These are phyloP conservation scores for Cyberlindnera japonica DNA, from an alignment of 805 yeast species.

Conservation along the genomic window DNA sequence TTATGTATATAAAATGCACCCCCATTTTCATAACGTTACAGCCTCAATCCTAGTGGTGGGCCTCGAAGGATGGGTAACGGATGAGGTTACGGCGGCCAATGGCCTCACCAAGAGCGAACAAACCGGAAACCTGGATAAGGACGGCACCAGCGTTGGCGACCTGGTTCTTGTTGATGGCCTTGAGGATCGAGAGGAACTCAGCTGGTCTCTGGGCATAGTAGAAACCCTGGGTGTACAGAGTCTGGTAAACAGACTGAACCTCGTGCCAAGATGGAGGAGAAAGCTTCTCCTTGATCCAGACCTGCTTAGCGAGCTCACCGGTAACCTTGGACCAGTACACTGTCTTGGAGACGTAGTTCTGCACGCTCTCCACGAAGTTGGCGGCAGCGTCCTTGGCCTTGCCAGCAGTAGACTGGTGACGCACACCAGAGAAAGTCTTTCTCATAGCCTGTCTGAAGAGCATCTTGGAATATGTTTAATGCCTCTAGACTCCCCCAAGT, in stretches of 20 bases:
- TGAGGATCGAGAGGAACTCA: constrained; percentile 44
- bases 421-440: constrained; percentile 29
- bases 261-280: constrained; percentile 84
- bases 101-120: constrained; percentile 92
- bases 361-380: constrained; percentile 33
- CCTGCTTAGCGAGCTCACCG: constrained; percentile 49
- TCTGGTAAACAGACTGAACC: constrained; percentile 69
- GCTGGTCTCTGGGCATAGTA: constrained; percentile 56
- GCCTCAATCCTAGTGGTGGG: constrained; percentile 32
- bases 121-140: constrained; percentile 81
- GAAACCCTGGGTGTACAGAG: constrained; percentile 44
- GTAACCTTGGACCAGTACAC: constrained; percentile 74
- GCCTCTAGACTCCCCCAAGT: too few species aligned
- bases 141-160: constrained; percentile 66
- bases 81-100: constrained; percentile 92
- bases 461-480: constrained; percentile 6
- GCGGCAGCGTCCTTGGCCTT: constrained; percentile 37
- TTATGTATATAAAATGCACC: too few species aligned
- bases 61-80: constrained; percentile 71
- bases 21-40: not conserved
- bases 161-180: constrained; percentile 50
- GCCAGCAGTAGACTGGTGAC: constrained; percentile 26
- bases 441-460: constrained; percentile 25
- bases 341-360: constrained; percentile 46
- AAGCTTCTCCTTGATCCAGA: constrained; percentile 87